Evolutionary conservation across 768 basidiomycete genomes (phyloP), one percentile per base, ranked within the genome.

Genomic region (Tubosaeta sp.): DNA sequence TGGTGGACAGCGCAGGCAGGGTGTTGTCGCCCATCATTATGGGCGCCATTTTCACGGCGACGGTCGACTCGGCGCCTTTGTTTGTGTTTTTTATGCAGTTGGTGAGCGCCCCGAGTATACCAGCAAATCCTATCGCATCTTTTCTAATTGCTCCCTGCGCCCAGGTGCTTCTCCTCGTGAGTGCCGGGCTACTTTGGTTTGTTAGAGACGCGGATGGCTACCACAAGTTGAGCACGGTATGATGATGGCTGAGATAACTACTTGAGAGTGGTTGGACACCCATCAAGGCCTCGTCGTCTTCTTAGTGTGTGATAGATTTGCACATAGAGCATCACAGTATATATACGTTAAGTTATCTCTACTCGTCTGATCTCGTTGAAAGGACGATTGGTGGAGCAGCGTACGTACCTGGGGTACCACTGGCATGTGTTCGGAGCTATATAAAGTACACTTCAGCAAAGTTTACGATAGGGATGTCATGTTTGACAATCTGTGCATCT

Each of bases 1-100:
- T 69, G 54, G 59, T 69, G 1, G 19, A 51, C 6, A 55, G 53
- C 12, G 50, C 58, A 3, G 68, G 60, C 25, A 14, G 10, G 3
- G 12, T 58, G 2, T 51, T 68, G 21, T 68, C 68, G 4, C 64
- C 66, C 2, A 25, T 69, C 46, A 47, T 70, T 36, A 66, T 69
- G 64, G 67, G 67, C 7, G 43, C 61, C 35, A 57, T 68, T 32
- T 40, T 68, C 22, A 59, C 62, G 8, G 51, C 54, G 31, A 61
- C 66, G 9, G 63, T 66, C 22, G 40, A 34, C n/a, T 56, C 48
- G 0, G 13, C 14, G 7, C 65, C 65, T 22, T 10, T 66, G 21
- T 32, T 66, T 43, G 9, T 61, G 29, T 66, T 66, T 50, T 52
- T 63, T 27, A 41, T 66, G 6, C 61, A 64, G n/a, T 14, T 54